A percentile compares a stretch with the other conserved stretches of the same genome.
Conservation (phyloP, 2,329 filamentous ascomycete species). For the Cladophialophora immunda region DNA sequence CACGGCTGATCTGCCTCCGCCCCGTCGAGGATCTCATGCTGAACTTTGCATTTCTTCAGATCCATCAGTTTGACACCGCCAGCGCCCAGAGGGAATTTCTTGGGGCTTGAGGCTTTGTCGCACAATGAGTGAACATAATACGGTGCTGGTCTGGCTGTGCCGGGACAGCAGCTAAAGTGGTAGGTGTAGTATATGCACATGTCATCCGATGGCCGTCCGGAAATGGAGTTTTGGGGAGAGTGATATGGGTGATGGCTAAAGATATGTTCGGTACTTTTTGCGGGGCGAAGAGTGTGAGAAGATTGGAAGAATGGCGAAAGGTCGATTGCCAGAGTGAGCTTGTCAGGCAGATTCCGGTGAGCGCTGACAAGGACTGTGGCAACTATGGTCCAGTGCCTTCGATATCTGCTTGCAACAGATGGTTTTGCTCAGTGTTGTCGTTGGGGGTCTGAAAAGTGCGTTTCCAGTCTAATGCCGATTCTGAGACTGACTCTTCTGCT, state of each 20-base stretch:
- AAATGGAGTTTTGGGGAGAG: neutral
- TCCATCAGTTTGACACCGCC: constrained; percentile 15
- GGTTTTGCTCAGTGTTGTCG: neutral
- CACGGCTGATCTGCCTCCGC: constrained; percentile 39
- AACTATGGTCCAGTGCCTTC: neutral
- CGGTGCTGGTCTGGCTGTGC: constrained; percentile 39
- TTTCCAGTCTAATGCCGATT: neutral
- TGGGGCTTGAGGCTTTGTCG: constrained; percentile 31
- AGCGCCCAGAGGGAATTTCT: constrained; percentile 4
- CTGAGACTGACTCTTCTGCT: constrained; percentile 9
- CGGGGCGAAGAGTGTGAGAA: neutral
- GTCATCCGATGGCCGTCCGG: neutral
- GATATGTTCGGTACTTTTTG: neutral
- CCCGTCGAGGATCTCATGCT: constrained; percentile 40
- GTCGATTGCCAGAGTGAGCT: neutral
- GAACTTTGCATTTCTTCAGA: constrained; percentile 37
- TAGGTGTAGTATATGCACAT: constrained; percentile 43
- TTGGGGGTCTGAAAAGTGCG: neutral
- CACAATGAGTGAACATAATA: constrained; percentile 41
- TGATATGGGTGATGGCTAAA: neutral
- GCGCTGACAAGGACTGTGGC: neutral
- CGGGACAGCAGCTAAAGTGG: constrained; percentile 41
- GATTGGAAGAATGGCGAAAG: neutral
- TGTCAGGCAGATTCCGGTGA: neutral
- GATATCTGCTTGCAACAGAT: neutral